Base-by-base conservation (phyloP, 192 early-diverging fungal species). In the Coemansia sp. region DNA sequence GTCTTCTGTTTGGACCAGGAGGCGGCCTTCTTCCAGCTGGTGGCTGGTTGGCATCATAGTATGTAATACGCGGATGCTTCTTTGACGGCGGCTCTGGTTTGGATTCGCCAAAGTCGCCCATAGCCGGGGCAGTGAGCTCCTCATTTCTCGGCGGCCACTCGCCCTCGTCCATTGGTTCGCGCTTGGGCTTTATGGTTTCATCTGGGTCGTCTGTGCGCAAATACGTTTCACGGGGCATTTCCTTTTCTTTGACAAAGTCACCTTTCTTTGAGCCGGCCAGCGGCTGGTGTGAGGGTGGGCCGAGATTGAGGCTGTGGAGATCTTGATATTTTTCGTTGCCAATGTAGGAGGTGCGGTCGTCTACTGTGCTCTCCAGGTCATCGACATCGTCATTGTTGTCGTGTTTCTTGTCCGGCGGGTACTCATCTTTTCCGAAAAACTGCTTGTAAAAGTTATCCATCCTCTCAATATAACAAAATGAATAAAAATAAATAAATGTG, bases 331-430 rank as follows among this genome's bases (percentile, higher is more conserved):
- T 63, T 32, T 48, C 49, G 1, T 25, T 32, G 4, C 41, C 41
- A 29, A 41, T 35, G 19, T 58, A 23, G 7, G 43, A 45, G 32
- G 56, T 41, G 23, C 43, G 17, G 47, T 56, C 60, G 56, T 69
- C 63, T 27, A 65, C 32, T 4, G 56, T 63, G 49, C 67, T 69
- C 21, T 39, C 56, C 29, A 29, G 48, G 5, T 63, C 62, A 19
- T 63, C 62, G 1, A 32, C 53, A 23, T 17, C 9, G 7, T 25
- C 15, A 1, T 55, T n/a, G 32, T 52, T 9, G 14, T 23, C 19
- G 4, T 39, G 38, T 35, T 69, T 69, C 56, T 70, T 63, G 48
- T 74, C 72, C 2, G 58, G 49, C 11, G 63, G 58, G n/a, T 58
- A 60, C 55, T 57, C 47, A 37, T 62, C 51, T 7, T n/a, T 35